A percentile compares a stretch with the other conserved stretches of the same genome.
phyloP scores from a whole-genome alignment of 371 early-diverging fungal genomes.

The Smittium culicis region DNA sequence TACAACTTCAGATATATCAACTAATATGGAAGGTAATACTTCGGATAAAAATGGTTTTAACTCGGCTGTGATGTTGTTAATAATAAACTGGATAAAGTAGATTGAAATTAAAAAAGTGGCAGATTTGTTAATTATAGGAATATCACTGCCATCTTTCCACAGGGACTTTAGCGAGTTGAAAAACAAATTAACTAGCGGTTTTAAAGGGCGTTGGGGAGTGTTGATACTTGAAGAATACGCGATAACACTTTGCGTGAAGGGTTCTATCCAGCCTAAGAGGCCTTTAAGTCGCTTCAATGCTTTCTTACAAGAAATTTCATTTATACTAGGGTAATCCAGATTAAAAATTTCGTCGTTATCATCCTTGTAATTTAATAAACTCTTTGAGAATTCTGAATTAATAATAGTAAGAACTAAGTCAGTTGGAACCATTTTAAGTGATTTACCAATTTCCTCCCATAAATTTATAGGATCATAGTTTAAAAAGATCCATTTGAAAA shows the following conservation, averaged over 20 bases:
- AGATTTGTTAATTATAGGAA: slow-evolving; percentile 13
- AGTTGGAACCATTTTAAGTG: background rate
- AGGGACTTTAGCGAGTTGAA: background rate
- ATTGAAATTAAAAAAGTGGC: slow-evolving; percentile 20
- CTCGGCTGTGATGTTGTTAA: slow-evolving; percentile 16
- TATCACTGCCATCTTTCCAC: background rate
- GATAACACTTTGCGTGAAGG: slow-evolving; percentile 6
- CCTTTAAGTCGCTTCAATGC: background rate
- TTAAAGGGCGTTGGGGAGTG: background rate
- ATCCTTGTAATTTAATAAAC: background rate
- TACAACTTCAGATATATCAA: slow-evolving; percentile 17
- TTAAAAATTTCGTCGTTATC: background rate
- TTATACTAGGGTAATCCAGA: background rate
- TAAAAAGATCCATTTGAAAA: background rate
- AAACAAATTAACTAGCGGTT: background rate
- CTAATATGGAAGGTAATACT: background rate
- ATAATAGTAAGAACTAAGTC: background rate
- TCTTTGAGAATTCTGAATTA: background rate
- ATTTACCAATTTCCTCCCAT: slow-evolving; percentile 7
- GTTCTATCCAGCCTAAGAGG: slow-evolving; percentile 2
- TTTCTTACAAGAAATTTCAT: background rate
- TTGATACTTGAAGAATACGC: background rate
- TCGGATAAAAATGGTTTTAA: slow-evolving; percentile 5
- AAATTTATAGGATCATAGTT: background rate
- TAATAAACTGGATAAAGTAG: slow-evolving; percentile 19